Evolutionary conservation across 2,329 filamentous ascomycete species (phyloP).

Genomic region (Aschersonia sp.): DNA sequence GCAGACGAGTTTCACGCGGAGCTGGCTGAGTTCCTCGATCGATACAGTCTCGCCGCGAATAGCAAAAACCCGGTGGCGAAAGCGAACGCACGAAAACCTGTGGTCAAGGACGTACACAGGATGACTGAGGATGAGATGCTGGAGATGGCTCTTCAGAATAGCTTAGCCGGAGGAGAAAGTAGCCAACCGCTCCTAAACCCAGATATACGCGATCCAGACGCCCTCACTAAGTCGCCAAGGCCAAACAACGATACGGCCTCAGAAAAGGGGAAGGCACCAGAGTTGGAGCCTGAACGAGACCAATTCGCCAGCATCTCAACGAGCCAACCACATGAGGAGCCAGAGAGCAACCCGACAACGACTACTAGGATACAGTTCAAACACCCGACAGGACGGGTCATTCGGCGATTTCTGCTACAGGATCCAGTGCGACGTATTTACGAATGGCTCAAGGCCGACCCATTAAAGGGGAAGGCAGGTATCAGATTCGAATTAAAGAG

Average conservation of each 20-base stretch:
- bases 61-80: slow-evolving; percentile 89
- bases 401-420: slow-evolving; percentile 65
- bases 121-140: slow-evolving; percentile 98
- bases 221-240: slow-evolving; percentile 55
- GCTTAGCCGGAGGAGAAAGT: slow-evolving; percentile 39
- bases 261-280: slow-evolving; percentile 32
- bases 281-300: slow-evolving; percentile 23
- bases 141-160: slow-evolving; percentile 84
- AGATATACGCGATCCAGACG: slow-evolving; percentile 69
- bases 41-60: slow-evolving; percentile 77
- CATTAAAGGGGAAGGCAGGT: slow-evolving; percentile 65
- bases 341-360: slow-evolving; percentile 51
- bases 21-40: slow-evolving; percentile 89
- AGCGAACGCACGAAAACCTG: slow-evolving; percentile 43
- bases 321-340: slow-evolving; percentile 63
- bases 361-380: slow-evolving; percentile 89
- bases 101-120: slow-evolving; percentile 61
- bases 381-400: slow-evolving; percentile 69
- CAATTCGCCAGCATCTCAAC: slow-evolving; percentile 60
- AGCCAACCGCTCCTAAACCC: slow-evolving; percentile 22
- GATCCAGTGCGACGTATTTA: slow-evolving; percentile 76
- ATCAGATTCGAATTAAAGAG: slow-evolving; percentile 76
- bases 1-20: slow-evolving; percentile 77
- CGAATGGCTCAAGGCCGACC: slow-evolving; percentile 90
- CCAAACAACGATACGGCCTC: slow-evolving; percentile 5